phyloP scores from a whole-genome alignment of 1,284 basidiomycete species.

The Tilletia caries region DNA sequence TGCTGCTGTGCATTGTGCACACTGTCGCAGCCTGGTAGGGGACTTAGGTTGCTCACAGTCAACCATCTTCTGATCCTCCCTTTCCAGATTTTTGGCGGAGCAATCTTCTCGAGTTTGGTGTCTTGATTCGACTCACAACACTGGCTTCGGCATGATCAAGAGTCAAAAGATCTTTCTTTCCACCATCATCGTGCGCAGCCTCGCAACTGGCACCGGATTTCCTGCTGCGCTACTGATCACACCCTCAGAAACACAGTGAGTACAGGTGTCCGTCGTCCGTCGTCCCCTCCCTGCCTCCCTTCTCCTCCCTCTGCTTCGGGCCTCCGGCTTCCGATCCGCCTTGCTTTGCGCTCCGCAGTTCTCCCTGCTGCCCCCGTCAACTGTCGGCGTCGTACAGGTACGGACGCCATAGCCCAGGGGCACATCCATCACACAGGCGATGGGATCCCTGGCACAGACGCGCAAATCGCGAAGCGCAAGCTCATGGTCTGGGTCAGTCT shows the following conservation, averaged over 20 bases:
- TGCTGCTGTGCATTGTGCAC: neutral
- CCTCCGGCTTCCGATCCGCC: neutral
- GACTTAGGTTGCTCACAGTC: neutral
- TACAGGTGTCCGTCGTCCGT: neutral
- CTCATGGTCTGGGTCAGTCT: too few relatives aligned
- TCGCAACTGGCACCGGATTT: neutral
- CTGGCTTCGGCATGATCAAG: neutral
- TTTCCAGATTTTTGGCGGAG: too few relatives aligned
- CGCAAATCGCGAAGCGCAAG: too few relatives aligned
- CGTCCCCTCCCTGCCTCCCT: neutral
- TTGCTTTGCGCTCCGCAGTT: too few relatives aligned
- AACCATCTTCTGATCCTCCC: too few relatives aligned
- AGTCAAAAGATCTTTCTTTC: neutral
- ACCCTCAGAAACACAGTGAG: neutral
- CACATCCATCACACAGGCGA: too few relatives aligned
- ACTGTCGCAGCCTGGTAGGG: neutral
- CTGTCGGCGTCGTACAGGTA: too few relatives aligned
- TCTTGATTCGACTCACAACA: too few relatives aligned
- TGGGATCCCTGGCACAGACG: too few relatives aligned
- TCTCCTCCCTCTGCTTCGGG: neutral
- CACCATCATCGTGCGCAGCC: neutral
- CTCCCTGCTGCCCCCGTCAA: too few relatives aligned
- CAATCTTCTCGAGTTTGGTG: too few relatives aligned
- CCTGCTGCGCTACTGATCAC: neutral
- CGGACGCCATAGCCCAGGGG: too few relatives aligned